Base-by-base conservation (phyloP, 1,284 basidiomycete species). In the Cutaneotrichosporon daszewskae region DNA sequence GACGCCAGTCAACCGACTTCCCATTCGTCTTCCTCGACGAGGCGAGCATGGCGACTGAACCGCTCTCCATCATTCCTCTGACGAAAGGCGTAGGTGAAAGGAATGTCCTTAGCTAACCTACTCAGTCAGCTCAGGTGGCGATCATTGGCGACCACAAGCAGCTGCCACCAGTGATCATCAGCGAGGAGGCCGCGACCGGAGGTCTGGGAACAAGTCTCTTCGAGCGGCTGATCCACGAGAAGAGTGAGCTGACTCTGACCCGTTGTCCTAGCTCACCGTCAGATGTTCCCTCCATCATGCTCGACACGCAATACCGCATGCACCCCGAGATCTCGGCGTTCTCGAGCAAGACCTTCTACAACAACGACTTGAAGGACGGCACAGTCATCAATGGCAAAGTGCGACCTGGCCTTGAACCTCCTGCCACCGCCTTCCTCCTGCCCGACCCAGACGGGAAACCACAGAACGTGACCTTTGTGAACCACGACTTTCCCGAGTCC, bases 111-210 rank as follows among this genome's bases (percentile, higher is more conserved):
- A 17, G 37, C 37, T 38, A 8, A 38, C 25, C 9, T 4, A 27
- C 28, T 6, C 26, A 38, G 32, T 85, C 84, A 18, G 77, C 76
- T 37, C 91, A 96, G 57, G 76, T 89, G 24, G 81, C 86, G 4
- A 79, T 96, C 40, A 92, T 96, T 51, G 92, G 91, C 23, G 92
- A 96, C 72, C 92, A 96, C 71, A 92, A 92, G 66, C 92, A 96
- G 66, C 76, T 95, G n/a, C 88, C 91, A 17, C 89, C 92, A 0
- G 81, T 95, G 42, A 87, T 94, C 49, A 76, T 79, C 8, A 85
- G 81, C 55, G 75, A 75, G 28, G 80, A 84, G 58, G 87, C 85
- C 1, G 77, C 79, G 58, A 70, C 75, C 16, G 78, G 79, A 17
- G 88, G 87, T 1, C 74, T 92, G 14, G 82, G 81, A 2, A 78